A percentile compares a stretch with the other conserved stretches of the same genome.
Conservation (phyloP, 805 yeast genomes). For the Hanseniaspora lachancei region DNA sequence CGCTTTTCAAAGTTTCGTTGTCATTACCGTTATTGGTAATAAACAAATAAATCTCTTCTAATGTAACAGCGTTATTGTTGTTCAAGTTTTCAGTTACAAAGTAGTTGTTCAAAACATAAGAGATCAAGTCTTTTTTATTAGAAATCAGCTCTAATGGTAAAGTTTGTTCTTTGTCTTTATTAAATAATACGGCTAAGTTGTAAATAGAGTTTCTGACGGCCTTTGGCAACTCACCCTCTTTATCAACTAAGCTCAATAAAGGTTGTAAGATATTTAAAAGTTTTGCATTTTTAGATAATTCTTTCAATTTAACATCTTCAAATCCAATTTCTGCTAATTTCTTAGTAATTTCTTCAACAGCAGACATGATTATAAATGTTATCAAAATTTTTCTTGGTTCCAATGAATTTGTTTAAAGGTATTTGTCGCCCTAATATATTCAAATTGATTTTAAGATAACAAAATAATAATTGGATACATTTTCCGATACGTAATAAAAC, state of each 20-base stretch:
- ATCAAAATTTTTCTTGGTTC: neutral
- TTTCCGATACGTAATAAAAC: neutral
- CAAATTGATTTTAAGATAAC: no score
- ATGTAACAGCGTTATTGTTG: constrained; percentile 8
- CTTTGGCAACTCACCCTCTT: constrained; percentile 36
- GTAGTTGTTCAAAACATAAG: constrained; percentile 26
- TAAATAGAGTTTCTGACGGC: constrained; percentile 55
- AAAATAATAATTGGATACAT: no score
- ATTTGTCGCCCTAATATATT: neutral
- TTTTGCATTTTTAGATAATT: constrained; percentile 73
- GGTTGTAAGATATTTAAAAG: constrained; percentile 58
- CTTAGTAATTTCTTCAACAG: constrained; percentile 27
- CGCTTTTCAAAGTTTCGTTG: constrained; percentile 30
- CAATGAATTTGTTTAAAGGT: neutral
- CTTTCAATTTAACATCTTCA: constrained; percentile 60
- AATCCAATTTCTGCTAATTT: constrained; percentile 42
- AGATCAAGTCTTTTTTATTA: constrained; percentile 29
- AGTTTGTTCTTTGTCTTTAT: constrained; percentile 35
- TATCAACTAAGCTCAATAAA: constrained; percentile 36
- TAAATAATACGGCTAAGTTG: constrained; percentile 54
- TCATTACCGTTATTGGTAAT: constrained; percentile 29
- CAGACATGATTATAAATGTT: constrained; percentile 13
- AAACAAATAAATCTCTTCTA: constrained; percentile 69
- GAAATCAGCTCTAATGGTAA: constrained; percentile 21
- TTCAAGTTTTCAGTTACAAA: constrained; percentile 10